Base-by-base conservation (phyloP, 2,329 filamentous ascomycete species). In the Aspergillus fumigatiaffinis region DNA sequence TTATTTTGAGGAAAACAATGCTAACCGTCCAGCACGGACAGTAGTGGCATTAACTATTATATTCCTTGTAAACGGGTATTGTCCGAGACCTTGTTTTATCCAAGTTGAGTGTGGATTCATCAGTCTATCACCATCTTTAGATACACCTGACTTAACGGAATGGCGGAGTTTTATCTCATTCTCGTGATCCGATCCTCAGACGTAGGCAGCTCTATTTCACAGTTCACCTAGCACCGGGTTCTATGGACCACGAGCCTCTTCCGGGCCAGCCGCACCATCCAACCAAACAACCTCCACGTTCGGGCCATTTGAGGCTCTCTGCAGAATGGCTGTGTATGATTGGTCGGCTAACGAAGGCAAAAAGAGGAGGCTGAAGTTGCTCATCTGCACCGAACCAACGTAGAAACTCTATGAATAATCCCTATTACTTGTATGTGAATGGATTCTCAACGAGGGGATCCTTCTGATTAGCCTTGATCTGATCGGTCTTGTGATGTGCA, bases 311-410 rank as follows among this genome's bases (percentile, higher is more conserved):
- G 63, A 60, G 63, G 61, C 63, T 65, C 59, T 59, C 61, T 54
- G 54, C 49, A n/a, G 47, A 20, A 29, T 12, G 10, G 7, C n/a
- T 51, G n/a, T 9, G 20, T 23, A 25, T 61, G 53, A 64, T 65
- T 65, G 63, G 63, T 26, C 38, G 23, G 35, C n/a, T 32, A 17
- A 28, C 29, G 60, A 59, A 48, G 59, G 53, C 49, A 52, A 54
- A 57, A 51, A 51, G 52, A 64, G 57, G 63, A 65, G 63, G 63
- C 63, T 65, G 63, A 65, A 65, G 4, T 52, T 61, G 55, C 57
- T 51, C 56, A 50, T 61, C 63, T 65, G 63, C 63, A 64, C 51
- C 57, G 61, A 64, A 65, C 53, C 55, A 57, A 52, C 58, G 56
- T 64, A 54, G 61, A 65, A 65, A 58, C 58, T 63, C 35, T 51